These are phyloP conservation scores for Xylaria hypoxylon DNA, from an alignment of 2,329 filamentous ascomycete species.

Conservation along the genomic window DNA sequence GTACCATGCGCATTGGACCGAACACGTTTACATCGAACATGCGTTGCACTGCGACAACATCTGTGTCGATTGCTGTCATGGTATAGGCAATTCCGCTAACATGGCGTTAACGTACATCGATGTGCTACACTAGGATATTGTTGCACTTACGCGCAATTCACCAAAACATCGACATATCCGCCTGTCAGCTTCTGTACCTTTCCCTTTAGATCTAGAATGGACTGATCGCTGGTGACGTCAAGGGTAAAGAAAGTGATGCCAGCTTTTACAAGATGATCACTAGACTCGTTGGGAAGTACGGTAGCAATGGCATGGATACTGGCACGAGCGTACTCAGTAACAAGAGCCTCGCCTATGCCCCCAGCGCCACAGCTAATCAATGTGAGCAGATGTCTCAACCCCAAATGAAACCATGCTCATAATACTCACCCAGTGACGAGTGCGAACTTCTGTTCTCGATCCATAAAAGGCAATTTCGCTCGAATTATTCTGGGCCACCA, in stretches of 20 bases:
- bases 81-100: slow-evolving; percentile 41
- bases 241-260: slow-evolving; percentile 33
- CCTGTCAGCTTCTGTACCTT: not conserved
- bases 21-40: slow-evolving; percentile 49
- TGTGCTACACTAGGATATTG: too few species aligned
- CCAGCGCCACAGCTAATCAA: slow-evolving; percentile 41
- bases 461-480: too few species aligned
- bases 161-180: slow-evolving; percentile 24
- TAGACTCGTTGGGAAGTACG: slow-evolving; percentile 30
- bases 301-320: slow-evolving; percentile 38
- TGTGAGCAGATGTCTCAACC: too few species aligned
- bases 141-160: slow-evolving; percentile 39
- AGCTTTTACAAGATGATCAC: slow-evolving; percentile 32
- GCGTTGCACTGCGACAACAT: slow-evolving; percentile 32
- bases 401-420: too few species aligned
- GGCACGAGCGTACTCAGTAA: slow-evolving; percentile 21
- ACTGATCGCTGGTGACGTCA: slow-evolving; percentile 38
- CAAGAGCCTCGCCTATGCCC: slow-evolving; percentile 43
- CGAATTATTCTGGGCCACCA: too few species aligned
- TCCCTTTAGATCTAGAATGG: slow-evolving; percentile 2
- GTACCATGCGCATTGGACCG: slow-evolving; percentile 48
- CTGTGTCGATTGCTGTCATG: slow-evolving; percentile 47
- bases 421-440: too few species aligned
- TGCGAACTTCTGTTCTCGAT: too few species aligned
- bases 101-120: too few species aligned